phyloP scores from a whole-genome alignment of 148 eudicot genomes.

The Rhododendron vialii region DNA sequence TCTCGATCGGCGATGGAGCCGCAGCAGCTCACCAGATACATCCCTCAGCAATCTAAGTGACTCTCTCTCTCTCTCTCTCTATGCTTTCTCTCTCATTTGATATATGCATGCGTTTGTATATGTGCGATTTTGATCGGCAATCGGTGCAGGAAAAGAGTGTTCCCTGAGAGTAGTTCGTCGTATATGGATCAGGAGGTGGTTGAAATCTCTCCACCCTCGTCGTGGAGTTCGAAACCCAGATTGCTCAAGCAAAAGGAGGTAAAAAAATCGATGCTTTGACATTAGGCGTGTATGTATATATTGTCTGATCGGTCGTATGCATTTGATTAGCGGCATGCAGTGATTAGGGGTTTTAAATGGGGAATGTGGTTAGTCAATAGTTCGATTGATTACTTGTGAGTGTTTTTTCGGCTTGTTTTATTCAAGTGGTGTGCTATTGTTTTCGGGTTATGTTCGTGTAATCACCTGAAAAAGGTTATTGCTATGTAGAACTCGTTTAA shows the following conservation, averaged over 20 bases:
- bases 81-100: not conserved
- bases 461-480: not conserved
- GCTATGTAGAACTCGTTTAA: not conserved
- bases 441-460: not conserved
- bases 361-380: not conserved
- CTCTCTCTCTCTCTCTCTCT: constrained; percentile 4
- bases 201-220: constrained; percentile 45
- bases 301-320: not conserved
- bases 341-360: not conserved
- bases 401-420: not conserved
- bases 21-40: constrained; percentile 30
- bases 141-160: constrained; percentile 40
- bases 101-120: not conserved
- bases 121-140: constrained; percentile 3
- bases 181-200: constrained; percentile 41
- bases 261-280: constrained; percentile 9
- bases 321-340: constrained; percentile 8
- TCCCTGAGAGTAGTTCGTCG: constrained; percentile 33
- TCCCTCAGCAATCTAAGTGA: constrained; percentile 43
- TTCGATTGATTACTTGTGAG: not conserved
- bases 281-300: not conserved
- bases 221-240: constrained; percentile 28
- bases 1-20: constrained; percentile 33
- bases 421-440: not conserved
- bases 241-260: constrained; percentile 36